Conservation (phyloP, 192 early-diverging fungal species). For the Linnemannia exigua region DNA sequence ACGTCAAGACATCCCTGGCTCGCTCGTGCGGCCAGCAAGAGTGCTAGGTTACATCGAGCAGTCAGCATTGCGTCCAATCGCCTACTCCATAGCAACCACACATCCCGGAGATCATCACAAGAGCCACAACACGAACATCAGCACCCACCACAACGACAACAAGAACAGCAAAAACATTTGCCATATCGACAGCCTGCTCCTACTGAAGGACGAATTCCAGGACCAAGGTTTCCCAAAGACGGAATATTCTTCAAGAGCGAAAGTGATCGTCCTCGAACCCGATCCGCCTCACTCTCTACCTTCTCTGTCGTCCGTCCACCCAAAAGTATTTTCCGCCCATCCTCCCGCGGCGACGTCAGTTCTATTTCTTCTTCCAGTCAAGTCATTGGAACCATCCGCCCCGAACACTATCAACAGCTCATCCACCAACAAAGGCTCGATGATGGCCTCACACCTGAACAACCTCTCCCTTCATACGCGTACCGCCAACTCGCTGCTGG, state of each 20-base stretch:
- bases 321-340: not conserved
- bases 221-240: not conserved
- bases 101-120: not conserved
- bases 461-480: not conserved
- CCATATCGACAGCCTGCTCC: no score
- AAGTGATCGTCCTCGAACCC: not conserved
- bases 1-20: not conserved
- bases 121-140: slow-evolving; percentile 17
- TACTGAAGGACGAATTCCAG: not conserved
- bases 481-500: not conserved
- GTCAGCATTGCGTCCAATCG: not conserved
- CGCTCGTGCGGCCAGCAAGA: not conserved
- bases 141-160: not conserved
- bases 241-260: not conserved
- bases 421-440: slow-evolving; percentile 9
- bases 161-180: slow-evolving; percentile 9
- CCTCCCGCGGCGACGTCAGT: not conserved
- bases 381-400: slow-evolving; percentile 16
- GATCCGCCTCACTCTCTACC: not conserved
- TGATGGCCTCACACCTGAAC: not conserved
- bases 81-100: not conserved
- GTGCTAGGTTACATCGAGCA: not conserved
- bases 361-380: not conserved
- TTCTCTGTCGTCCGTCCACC: not conserved
- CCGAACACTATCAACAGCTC: slow-evolving; percentile 26